Conservation (phyloP, 768 basidiomycete genomes). For the Pleurotus tuber-regium region DNA sequence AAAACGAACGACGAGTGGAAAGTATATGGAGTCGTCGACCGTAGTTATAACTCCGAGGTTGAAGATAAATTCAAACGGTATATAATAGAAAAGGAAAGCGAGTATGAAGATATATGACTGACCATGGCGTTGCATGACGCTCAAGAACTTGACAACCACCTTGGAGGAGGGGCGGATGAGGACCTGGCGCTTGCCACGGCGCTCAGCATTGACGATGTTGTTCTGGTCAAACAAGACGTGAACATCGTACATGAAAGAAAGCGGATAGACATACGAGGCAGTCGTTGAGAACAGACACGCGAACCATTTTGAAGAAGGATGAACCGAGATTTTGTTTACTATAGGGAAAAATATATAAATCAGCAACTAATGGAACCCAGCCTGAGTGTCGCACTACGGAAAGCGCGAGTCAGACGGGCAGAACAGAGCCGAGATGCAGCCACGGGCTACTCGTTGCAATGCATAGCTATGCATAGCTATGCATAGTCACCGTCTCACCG, state of each 20-base stretch:
- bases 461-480: no score
- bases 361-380: conserved; percentile 50
- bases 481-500: conserved; percentile 42
- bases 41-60: conserved; percentile 84
- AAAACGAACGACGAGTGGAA: conserved; percentile 78
- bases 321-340: conserved; percentile 14
- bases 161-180: conserved; percentile 96
- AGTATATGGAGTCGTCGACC: conserved; percentile 55
- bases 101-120: conserved; percentile 28
- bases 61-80: conserved; percentile 2
- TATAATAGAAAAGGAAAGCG: neutral
- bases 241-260: conserved; percentile 9
- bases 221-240: conserved; percentile 45
- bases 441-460: no score
- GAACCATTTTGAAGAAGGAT: conserved; percentile 66
- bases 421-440: no score
- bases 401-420: conserved; percentile 75
- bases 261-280: conserved; percentile 29
- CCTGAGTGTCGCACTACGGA: conserved; percentile 82
- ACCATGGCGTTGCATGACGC: conserved; percentile 99
- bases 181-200: conserved; percentile 99
- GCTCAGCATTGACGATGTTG: conserved; percentile 99
- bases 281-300: conserved; percentile 78
- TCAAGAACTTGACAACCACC: conserved; percentile 96
- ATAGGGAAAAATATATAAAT: conserved; percentile 24